phyloP scores from a whole-genome alignment of 2,329 filamentous ascomycete species.

The Pleoardoris graminearum region DNA sequence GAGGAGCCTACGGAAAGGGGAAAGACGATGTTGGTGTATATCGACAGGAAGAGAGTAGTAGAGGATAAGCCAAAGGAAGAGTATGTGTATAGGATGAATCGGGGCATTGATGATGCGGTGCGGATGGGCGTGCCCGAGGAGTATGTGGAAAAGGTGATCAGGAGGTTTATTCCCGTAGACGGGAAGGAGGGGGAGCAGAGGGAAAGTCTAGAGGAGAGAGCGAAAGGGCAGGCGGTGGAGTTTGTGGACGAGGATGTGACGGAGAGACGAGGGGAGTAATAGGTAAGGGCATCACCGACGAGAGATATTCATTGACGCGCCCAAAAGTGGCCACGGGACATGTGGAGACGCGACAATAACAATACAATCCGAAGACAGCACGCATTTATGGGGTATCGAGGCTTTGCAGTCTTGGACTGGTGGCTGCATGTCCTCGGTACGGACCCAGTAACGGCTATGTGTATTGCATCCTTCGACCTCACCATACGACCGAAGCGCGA shows the following conservation, averaged over 20 bases:
- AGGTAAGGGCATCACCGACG: not conserved
- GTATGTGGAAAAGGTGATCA: constrained; percentile 61
- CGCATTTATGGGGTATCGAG: not conserved
- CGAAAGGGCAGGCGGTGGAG: constrained; percentile 42
- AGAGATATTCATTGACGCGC: not conserved
- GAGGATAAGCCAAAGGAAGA: constrained; percentile 56
- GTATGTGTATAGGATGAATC: constrained; percentile 67
- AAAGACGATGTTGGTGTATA: constrained; percentile 60
- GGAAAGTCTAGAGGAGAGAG: constrained; percentile 32
- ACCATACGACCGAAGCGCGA: not conserved
- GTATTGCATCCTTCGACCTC: not conserved
- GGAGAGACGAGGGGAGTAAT: not conserved
- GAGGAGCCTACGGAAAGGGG: constrained; percentile 21
- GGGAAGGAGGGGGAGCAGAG: constrained; percentile 21
- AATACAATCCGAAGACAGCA: too few species aligned
- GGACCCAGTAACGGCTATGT: not conserved
- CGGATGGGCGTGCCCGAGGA: constrained; percentile 55
- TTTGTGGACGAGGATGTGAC: constrained; percentile 41
- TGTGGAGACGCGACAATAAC: too few species aligned
- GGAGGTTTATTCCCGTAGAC: constrained; percentile 54
- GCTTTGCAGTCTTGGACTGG: not conserved
- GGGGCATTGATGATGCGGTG: constrained; percentile 63
- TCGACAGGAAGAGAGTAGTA: constrained; percentile 53
- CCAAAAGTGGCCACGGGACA: not conserved
- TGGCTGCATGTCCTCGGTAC: not conserved